A percentile compares a stretch with the other conserved stretches of the same genome.
These are phyloP conservation scores for Exserohilum turcica DNA, from an alignment of 2,329 filamentous ascomycete species.

Conservation along the genomic window DNA sequence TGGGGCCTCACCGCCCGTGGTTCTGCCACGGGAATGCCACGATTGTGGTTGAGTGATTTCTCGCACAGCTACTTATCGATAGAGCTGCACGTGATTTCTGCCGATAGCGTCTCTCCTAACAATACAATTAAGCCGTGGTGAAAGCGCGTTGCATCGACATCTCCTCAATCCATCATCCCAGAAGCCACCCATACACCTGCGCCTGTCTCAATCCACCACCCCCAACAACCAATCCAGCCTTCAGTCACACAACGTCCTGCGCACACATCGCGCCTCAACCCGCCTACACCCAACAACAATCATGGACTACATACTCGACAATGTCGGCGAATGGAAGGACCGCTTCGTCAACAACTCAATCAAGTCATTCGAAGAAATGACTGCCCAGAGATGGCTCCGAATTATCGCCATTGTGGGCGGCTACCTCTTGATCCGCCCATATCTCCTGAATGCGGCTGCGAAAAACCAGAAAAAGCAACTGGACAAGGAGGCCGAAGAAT, in stretches of 20 bases:
- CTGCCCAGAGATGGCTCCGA: constrained; percentile 62
- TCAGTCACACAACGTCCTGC: neutral
- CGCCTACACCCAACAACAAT: constrained; percentile 4
- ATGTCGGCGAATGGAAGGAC: constrained; percentile 40
- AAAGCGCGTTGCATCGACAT: no score
- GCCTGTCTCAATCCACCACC: neutral
- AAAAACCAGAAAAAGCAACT: constrained; percentile 68
- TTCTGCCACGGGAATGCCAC: constrained; percentile 13
- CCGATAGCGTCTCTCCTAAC: no score
- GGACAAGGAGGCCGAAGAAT: constrained; percentile 56
- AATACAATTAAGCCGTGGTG: no score
- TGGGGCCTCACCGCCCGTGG: constrained; percentile 24
- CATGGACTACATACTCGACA: constrained; percentile 30
- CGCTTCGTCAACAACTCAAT: constrained; percentile 50
- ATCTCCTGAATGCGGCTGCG: constrained; percentile 70
- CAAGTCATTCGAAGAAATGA: constrained; percentile 52
- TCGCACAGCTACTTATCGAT: neutral
- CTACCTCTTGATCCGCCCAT: constrained; percentile 73
- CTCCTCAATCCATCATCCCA: neutral
- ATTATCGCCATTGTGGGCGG: constrained; percentile 73
- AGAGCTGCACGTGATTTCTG: no score
- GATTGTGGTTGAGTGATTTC: constrained; percentile 18
- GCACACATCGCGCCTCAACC: neutral
- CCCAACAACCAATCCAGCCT: neutral
- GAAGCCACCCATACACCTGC: neutral